These are phyloP conservation scores for Sporisorium graminicola DNA, from an alignment of 1,284 basidiomycete genomes.

Conservation along the genomic window DNA sequence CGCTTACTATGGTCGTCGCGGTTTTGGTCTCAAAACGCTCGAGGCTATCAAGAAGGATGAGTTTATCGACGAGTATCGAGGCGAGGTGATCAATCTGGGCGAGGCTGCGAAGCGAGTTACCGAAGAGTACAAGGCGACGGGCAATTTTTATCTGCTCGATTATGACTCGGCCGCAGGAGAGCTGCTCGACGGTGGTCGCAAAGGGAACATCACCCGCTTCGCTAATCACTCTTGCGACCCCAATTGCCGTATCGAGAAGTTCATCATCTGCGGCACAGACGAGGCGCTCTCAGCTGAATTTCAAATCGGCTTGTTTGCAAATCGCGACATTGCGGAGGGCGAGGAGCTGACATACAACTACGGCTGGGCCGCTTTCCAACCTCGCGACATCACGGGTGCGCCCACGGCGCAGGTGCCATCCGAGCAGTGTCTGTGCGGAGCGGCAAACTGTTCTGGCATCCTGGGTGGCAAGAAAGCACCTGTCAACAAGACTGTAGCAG, in stretches of 20 bases:
- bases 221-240: slow-evolving; percentile 67
- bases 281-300: slow-evolving; percentile 61
- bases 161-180: slow-evolving; percentile 65
- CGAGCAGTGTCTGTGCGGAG: slow-evolving; percentile 57
- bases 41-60: slow-evolving; percentile 51
- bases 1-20: slow-evolving; percentile 56
- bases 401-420: slow-evolving; percentile 26
- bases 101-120: slow-evolving; percentile 57
- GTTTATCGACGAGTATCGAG: slow-evolving; percentile 66
- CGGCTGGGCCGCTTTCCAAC: slow-evolving; percentile 60
- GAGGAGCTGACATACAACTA: slow-evolving; percentile 68
- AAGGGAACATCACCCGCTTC: slow-evolving; percentile 64
- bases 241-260: slow-evolving; percentile 65
- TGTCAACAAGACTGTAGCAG: slow-evolving; percentile 5
- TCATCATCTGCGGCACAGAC: slow-evolving; percentile 63
- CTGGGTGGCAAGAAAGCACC: slow-evolving; percentile 59
- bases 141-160: slow-evolving; percentile 64
- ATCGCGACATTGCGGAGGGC: slow-evolving; percentile 60
- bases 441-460: slow-evolving; percentile 56
- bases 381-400: slow-evolving; percentile 53
- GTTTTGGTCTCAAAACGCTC: slow-evolving; percentile 60
- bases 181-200: slow-evolving; percentile 61
- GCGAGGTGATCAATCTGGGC: slow-evolving; percentile 61
- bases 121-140: slow-evolving; percentile 56
- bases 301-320: slow-evolving; percentile 64